These are phyloP conservation scores for Chlorella ohadii DNA, from an alignment of 139 green algal species.

Conservation along the genomic window DNA sequence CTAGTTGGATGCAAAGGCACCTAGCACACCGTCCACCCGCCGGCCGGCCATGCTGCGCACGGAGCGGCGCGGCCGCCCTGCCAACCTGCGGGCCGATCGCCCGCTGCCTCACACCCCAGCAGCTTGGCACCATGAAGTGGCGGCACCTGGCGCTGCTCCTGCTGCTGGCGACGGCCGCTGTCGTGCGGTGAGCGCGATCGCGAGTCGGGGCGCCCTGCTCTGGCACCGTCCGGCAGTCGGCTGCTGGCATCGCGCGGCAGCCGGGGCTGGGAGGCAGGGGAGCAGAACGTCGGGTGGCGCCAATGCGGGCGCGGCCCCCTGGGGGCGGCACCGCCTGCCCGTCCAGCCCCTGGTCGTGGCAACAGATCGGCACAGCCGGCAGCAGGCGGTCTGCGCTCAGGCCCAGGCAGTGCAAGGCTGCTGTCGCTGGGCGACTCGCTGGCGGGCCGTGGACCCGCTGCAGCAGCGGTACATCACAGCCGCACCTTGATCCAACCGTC, in stretches of 20 bases:
- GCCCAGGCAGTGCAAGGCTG: no score
- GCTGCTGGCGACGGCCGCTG: constrained; percentile 12
- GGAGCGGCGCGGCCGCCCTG: no score
- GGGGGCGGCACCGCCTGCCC: background rate
- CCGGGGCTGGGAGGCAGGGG: background rate
- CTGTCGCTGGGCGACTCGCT: no score
- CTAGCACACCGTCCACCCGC: no score
- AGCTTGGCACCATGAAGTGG: constrained; percentile 18
- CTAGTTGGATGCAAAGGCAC: no score
- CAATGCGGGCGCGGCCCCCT: background rate
- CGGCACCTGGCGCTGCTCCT: constrained; percentile 4
- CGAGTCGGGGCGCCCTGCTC: background rate
- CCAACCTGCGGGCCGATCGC: no score
- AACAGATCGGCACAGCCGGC: background rate
- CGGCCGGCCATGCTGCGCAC: no score
- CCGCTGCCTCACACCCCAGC: no score
- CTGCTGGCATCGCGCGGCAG: background rate
- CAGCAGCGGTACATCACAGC: background rate
- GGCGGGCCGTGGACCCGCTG: background rate
- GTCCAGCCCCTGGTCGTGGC: background rate
- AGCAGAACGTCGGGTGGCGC: no score
- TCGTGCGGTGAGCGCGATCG: background rate
- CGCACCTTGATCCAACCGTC: no score
- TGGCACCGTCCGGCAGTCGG: background rate
- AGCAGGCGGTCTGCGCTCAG: no score